A percentile compares a stretch with the other conserved stretches of the same genome.
Evolutionary conservation across 306 rosid genomes (phyloP).

Genomic region (Vicia faba): DNA sequence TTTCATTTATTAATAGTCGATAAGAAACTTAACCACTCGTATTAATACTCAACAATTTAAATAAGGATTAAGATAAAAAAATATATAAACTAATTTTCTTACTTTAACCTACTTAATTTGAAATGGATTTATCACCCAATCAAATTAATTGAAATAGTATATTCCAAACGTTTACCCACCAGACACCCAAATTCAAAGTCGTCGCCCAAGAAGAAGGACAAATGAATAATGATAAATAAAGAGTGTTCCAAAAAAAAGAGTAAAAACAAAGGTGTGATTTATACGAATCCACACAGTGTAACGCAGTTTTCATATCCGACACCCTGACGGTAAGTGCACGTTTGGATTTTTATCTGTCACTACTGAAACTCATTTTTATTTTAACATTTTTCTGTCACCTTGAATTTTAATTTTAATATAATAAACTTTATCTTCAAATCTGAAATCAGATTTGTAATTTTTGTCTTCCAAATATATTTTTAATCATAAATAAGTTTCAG

Average conservation of each 20-base stretch:
- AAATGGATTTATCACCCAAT: background rate
- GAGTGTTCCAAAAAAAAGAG: slow-evolving; percentile 17
- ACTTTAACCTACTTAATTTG: background rate
- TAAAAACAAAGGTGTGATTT: slow-evolving; percentile 31
- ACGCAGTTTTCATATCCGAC: slow-evolving; percentile 27
- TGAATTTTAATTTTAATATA: background rate
- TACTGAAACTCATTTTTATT: background rate
- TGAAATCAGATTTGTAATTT: too few relatives aligned
- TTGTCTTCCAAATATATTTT: too few relatives aligned
- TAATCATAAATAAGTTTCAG: too few relatives aligned
- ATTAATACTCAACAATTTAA: too few relatives aligned
- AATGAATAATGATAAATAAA: slow-evolving; percentile 18
- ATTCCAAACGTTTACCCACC: background rate
- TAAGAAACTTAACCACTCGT: too few relatives aligned
- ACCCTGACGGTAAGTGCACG: slow-evolving; percentile 12
- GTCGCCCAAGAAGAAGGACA: background rate
- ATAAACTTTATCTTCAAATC: background rate
- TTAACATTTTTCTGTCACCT: background rate
- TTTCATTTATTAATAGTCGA: too few relatives aligned
- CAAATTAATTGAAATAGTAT: background rate
- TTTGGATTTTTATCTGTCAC: background rate
- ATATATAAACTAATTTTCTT: background rate
- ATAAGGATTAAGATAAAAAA: background rate
- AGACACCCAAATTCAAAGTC: background rate
- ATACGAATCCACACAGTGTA: slow-evolving; percentile 29